Base-by-base conservation (phyloP, 2,329 filamentous ascomycete species). In the Epichloe uncinata region DNA sequence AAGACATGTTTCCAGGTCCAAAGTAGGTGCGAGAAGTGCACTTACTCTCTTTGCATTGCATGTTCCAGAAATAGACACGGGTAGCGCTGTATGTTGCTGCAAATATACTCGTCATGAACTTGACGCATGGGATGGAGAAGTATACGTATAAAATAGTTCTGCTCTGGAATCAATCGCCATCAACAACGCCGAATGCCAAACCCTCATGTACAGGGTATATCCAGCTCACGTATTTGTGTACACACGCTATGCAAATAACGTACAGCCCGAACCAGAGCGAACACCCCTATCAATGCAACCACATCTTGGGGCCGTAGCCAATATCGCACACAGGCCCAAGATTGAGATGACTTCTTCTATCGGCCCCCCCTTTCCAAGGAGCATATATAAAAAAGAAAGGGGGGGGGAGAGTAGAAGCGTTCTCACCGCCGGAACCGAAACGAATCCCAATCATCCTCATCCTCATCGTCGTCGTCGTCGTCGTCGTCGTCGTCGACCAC, bases 401-500 rank as follows among this genome's bases (percentile, higher is more conserved):
- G 42, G 13, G 13, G 7, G 34, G 35, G 9, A 16, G 36, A 13
- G 18, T n/a, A 48, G 12, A 13, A 44, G 12, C 15, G 16, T 20
- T 15, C 36, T 35, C 30, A 45, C 7, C 41, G 42, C 44, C 58
- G 61, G 55, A 79, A 78, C 34, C 75, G 64, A 56, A 83, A 82
- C 2, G 73, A 78, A 52, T 77, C 77, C 66, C 81, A 84, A 49
- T 81, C 80, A 4, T 73, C 72, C 0, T 67, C 66, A 0, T 66
- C 63, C 0, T n/a, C n/a, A n/a, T n/a, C n/a, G n/a, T n/a, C n/a
- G 0, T 75, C 71, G 0, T 72, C 69, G 0, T 73, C 72, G 0
- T 66, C 20, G 20, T 22, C 20, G 20, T 72, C 69, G 0, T 73
- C 64, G 1, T 61, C 62, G 2, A 66, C 65, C 3, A 63, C 60